These are phyloP conservation scores for Isabelozyma heimii DNA, from an alignment of 805 yeast species.

Conservation along the genomic window DNA sequence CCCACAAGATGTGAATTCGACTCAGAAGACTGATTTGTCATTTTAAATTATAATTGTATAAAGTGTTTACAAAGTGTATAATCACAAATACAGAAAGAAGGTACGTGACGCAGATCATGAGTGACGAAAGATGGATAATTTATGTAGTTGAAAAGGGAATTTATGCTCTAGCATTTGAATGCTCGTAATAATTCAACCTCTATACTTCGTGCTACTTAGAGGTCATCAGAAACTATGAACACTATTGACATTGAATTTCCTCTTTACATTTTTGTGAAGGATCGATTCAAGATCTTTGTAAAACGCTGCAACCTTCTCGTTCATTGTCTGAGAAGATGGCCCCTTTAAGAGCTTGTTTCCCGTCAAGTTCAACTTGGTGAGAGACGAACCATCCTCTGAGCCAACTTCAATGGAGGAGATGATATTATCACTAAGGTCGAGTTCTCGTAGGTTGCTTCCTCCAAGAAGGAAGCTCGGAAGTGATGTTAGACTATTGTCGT, in stretches of 20 bases:
- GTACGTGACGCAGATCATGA: no score
- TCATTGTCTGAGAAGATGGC: slow-evolving; percentile 2
- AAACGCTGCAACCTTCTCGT: slow-evolving; percentile 15
- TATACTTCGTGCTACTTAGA: no score
- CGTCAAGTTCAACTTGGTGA: slow-evolving; percentile 13
- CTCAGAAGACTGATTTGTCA: no score
- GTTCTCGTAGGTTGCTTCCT: slow-evolving; percentile 5
- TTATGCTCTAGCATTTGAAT: no score
- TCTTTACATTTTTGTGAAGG: slow-evolving; percentile 13
- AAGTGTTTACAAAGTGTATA: no score
- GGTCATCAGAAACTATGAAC: slow-evolving; percentile 15
- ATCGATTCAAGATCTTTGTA: slow-evolving; percentile 18
- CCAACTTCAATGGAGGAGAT: slow-evolving; percentile 13
- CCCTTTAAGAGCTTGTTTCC: slow-evolving; percentile 14
- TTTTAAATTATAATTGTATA: no score
- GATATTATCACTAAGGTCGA: slow-evolving; percentile 13
- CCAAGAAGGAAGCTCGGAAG: neutral
- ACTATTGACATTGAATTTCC: slow-evolving; percentile 25
- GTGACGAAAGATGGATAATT: no score
- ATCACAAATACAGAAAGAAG: no score
- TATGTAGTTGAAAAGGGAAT: no score
- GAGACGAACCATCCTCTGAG: slow-evolving; percentile 7
- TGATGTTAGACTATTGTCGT: neutral
- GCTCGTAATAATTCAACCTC: no score
- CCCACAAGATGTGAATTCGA: no score